These are phyloP conservation scores for Senna siamea DNA, from an alignment of 306 rosid species.

Conservation along the genomic window DNA sequence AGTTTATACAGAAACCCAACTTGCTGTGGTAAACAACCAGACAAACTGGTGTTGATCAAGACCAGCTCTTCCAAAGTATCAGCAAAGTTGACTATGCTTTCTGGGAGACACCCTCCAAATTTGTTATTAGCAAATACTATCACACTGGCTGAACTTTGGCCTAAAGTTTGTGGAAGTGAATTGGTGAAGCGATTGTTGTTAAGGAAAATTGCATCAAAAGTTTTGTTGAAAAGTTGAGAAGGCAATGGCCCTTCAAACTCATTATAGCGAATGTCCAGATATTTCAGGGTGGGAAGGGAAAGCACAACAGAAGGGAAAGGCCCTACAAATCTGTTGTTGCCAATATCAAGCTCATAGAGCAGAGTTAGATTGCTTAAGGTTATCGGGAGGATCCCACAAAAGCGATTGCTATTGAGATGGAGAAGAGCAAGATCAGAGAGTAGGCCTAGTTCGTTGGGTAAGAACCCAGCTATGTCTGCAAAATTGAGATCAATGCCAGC, in stretches of 20 bases:
- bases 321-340: constrained; percentile 89
- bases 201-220: constrained; percentile 70
- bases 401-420: constrained; percentile 83
- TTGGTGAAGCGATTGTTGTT: constrained; percentile 74
- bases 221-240: constrained; percentile 63
- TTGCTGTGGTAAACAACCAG: constrained; percentile 88
- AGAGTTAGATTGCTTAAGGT: constrained; percentile 60
- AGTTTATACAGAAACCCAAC: constrained; percentile 85
- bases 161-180: constrained; percentile 53
- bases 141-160: constrained; percentile 61
- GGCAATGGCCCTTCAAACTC: constrained; percentile 88
- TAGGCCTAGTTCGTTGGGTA: constrained; percentile 74
- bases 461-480: constrained; percentile 82
- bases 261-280: constrained; percentile 80
- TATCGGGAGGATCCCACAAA: constrained; percentile 78
- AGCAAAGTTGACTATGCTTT: constrained; percentile 65
- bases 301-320: constrained; percentile 79
- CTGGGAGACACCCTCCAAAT: constrained; percentile 73
- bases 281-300: constrained; percentile 56
- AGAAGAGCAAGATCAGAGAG: constrained; percentile 73
- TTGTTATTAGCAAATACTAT: constrained; percentile 85
- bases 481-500: constrained; percentile 86
- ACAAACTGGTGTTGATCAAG: constrained; percentile 62
- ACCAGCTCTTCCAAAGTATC: constrained; percentile 75
- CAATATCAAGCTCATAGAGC: constrained; percentile 81